Evolutionary conservation across 768 basidiomycete species (phyloP).

Genomic region (Tulasnella sp.): DNA sequence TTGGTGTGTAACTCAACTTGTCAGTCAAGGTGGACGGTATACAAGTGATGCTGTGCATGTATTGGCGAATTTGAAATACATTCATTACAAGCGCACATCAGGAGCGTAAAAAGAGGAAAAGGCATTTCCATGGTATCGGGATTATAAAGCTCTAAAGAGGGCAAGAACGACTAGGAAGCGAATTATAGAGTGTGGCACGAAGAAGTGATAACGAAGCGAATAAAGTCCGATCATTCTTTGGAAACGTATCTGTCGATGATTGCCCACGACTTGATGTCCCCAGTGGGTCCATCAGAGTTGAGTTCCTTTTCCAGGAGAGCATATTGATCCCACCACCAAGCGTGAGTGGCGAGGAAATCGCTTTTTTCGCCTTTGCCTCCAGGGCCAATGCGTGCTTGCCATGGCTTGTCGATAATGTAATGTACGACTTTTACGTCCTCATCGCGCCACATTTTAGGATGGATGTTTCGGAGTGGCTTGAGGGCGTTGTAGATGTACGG

Average conservation of each 20-base stretch:
- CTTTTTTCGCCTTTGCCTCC: slow-evolving; percentile 6
- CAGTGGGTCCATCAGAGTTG: background rate
- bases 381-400: slow-evolving; percentile 33
- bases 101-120: background rate
- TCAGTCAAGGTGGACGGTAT: background rate
- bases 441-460: slow-evolving; percentile 73
- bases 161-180: background rate
- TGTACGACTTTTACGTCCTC: slow-evolving; percentile 79
- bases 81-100: background rate
- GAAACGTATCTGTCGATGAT: slow-evolving; percentile 4
- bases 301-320: slow-evolving; percentile 5
- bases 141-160: background rate
- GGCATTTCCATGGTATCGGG: background rate
- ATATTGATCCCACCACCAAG: slow-evolving; percentile 17
- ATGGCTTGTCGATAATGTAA: slow-evolving; percentile 88
- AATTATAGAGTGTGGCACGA: background rate
- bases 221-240: slow-evolving; percentile 6
- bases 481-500: slow-evolving; percentile 89
- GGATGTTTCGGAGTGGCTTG: slow-evolving; percentile 70
- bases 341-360: background rate
- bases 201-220: background rate
- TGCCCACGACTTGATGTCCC: background rate
- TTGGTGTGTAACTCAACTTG: background rate
- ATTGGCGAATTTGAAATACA: background rate
- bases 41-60: background rate